Percentiles rank a stretch among this genome's conserved stretches.
Evolutionary conservation across 257 asterid species (phyloP).

Genomic region (Dorcoceras hygrometricum): DNA sequence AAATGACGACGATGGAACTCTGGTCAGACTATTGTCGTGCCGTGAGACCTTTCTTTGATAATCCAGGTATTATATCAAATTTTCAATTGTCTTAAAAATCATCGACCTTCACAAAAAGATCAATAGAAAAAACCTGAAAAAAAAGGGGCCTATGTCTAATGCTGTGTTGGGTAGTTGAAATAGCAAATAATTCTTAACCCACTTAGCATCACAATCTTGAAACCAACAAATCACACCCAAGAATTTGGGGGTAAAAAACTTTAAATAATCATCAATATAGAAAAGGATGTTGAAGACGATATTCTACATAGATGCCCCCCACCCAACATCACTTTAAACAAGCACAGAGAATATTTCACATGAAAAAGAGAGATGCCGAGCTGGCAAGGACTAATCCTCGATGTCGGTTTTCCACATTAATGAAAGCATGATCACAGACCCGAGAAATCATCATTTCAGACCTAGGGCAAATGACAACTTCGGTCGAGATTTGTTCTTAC

Average conservation of each 20-base stretch:
- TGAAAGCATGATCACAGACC: not conserved
- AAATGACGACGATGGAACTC: too few species aligned
- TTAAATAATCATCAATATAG: too few species aligned
- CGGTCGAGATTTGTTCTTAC: slow-evolving; percentile 95
- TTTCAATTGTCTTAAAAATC: too few species aligned
- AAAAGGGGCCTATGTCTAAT: too few species aligned
- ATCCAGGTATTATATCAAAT: too few species aligned
- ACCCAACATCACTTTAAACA: slow-evolving; percentile 12
- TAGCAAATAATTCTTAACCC: too few species aligned
- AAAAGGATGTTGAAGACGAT: not conserved
- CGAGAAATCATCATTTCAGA: slow-evolving; percentile 44
- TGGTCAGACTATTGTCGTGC: too few species aligned
- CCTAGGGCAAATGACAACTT: slow-evolving; percentile 80
- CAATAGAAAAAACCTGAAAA: too few species aligned
- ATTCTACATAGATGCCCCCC: not conserved
- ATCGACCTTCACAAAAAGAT: too few species aligned
- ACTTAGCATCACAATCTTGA: not conserved
- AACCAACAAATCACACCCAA: not conserved
- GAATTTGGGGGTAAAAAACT: not conserved
- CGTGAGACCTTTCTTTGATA: too few species aligned
- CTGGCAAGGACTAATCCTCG: not conserved
- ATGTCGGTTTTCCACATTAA: not conserved
- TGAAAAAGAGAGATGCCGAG: not conserved
- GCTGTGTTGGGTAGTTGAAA: too few species aligned
- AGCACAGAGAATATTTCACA: slow-evolving; percentile 21